Evolutionary conservation across 2,329 filamentous ascomycete species (phyloP).

Genomic region (Talaromyces sp.): DNA sequence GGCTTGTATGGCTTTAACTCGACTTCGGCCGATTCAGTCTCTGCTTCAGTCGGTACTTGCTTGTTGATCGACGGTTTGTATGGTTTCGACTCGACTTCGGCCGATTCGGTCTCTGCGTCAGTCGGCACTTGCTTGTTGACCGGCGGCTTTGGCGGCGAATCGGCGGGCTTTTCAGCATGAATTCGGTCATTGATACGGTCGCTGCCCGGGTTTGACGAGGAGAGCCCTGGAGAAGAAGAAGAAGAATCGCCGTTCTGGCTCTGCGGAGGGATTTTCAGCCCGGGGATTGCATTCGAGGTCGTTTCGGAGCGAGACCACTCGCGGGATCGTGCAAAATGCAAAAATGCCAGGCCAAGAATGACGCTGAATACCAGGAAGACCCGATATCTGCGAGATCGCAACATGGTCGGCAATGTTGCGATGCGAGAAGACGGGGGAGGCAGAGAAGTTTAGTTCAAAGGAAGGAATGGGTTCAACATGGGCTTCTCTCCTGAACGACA

Average conservation of each 20-base stretch:
- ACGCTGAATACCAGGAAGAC: slow-evolving; percentile 40
- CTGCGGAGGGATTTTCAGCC: slow-evolving; percentile 11
- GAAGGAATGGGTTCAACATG: neutral
- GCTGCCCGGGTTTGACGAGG: neutral
- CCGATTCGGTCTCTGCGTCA: neutral
- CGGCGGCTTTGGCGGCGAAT: neutral
- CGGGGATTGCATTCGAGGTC: slow-evolving; percentile 11
- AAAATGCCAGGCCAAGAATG: slow-evolving; percentile 39
- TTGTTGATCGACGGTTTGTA: neutral
- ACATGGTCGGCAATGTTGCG: slow-evolving; percentile 27
- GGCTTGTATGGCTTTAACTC: too few species aligned
- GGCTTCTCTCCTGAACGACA: neutral
- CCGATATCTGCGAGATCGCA: slow-evolving; percentile 44
- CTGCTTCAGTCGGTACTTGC: neutral
- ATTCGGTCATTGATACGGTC: neutral
- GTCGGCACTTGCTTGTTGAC: neutral
- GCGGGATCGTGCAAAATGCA: slow-evolving; percentile 46
- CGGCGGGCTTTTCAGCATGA: neutral
- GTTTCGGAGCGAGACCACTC: slow-evolving; percentile 25
- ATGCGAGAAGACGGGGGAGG: neutral
- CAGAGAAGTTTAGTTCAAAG: neutral
- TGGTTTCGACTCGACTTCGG: neutral
- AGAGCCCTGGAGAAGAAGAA: slow-evolving; percentile 12
- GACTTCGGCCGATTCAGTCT: neutral
- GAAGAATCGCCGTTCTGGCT: slow-evolving; percentile 7